Percentiles rank a stretch among this genome's conserved stretches.
Conservation (phyloP, 257 asterid species). For the Verbena officinalis region DNA sequence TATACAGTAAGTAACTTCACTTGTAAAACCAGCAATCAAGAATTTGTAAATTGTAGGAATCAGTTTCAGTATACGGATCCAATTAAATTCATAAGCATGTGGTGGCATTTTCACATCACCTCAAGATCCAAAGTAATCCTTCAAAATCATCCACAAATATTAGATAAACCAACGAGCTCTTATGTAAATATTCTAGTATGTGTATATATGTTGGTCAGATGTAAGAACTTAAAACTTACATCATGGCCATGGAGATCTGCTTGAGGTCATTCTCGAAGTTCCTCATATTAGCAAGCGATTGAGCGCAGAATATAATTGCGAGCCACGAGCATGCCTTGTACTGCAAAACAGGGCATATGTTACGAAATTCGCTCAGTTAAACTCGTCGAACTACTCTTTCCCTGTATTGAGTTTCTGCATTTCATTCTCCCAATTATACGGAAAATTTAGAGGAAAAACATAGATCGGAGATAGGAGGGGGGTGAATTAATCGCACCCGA, state of each 20-base stretch:
- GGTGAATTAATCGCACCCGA: conserved; percentile 31
- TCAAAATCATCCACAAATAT: background rate
- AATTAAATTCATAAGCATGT: background rate
- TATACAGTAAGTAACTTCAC: no score
- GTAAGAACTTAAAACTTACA: conserved; percentile 52
- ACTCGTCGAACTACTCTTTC: background rate
- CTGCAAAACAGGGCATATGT: conserved; percentile 39
- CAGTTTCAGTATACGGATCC: no score
- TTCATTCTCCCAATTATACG: background rate
- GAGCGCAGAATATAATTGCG: conserved; percentile 85
- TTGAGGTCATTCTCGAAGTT: conserved; percentile 88
- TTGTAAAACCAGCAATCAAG: no score
- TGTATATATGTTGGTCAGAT: conserved; percentile 1
- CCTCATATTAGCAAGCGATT: conserved; percentile 90
- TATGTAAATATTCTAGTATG: background rate
- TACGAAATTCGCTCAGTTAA: conserved; percentile 12
- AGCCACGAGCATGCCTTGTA: conserved; percentile 92
- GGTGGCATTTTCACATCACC: background rate
- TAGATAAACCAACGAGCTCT: conserved; percentile 14
- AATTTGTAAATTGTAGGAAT: no score
- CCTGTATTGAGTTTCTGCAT: no score
- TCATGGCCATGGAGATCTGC: conserved; percentile 99
- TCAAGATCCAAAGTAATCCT: background rate
- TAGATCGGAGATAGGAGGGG: conserved; percentile 34
- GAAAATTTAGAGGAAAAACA: background rate